Conservation (phyloP, 2,329 filamentous ascomycete genomes). For the Colletotrichum coccodes region DNA sequence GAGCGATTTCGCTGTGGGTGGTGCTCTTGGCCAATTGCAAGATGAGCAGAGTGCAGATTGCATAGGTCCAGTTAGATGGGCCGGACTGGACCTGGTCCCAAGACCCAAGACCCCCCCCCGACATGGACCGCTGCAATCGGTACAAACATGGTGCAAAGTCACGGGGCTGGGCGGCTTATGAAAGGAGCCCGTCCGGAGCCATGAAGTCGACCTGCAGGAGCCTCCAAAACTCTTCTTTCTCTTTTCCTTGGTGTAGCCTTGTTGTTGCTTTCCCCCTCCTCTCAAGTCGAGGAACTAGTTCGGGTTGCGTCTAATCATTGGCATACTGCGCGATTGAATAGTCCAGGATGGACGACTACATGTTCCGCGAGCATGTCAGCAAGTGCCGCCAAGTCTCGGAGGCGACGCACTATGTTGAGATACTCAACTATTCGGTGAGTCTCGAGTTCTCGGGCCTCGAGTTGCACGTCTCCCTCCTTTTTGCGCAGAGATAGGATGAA, state of each 20-base stretch:
- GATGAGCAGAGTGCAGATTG: conserved; percentile 8
- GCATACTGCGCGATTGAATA: conserved; percentile 18
- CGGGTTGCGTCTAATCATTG: conserved; percentile 10
- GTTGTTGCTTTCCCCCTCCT: neutral
- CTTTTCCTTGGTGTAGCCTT: conserved; percentile 13
- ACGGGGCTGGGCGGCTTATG: conserved; percentile 34
- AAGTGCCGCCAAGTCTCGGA: conserved; percentile 61
- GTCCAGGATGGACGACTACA: conserved; percentile 66
- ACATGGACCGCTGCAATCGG: conserved; percentile 1
- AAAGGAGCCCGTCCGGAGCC: conserved; percentile 29
- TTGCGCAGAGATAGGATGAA: neutral
- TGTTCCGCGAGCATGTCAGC: conserved; percentile 61
- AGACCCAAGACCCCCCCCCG: neutral
- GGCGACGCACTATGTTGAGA: conserved; percentile 65
- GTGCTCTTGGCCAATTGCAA: conserved; percentile 16
- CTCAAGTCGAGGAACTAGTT: neutral
- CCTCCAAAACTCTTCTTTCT: conserved; percentile 20
- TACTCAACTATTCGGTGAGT: conserved; percentile 68
- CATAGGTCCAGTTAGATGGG: conserved; percentile 5
- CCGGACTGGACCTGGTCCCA: conserved; percentile 22
- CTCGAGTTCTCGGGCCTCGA: too few relatives aligned
- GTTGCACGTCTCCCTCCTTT: neutral
- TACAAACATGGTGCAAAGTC: conserved; percentile 28
- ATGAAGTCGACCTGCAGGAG: conserved; percentile 27
- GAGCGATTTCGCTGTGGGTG: conserved; percentile 1